Evolutionary conservation across 2,329 filamentous ascomycete genomes (phyloP).

Genomic region (Alternaria sp.): DNA sequence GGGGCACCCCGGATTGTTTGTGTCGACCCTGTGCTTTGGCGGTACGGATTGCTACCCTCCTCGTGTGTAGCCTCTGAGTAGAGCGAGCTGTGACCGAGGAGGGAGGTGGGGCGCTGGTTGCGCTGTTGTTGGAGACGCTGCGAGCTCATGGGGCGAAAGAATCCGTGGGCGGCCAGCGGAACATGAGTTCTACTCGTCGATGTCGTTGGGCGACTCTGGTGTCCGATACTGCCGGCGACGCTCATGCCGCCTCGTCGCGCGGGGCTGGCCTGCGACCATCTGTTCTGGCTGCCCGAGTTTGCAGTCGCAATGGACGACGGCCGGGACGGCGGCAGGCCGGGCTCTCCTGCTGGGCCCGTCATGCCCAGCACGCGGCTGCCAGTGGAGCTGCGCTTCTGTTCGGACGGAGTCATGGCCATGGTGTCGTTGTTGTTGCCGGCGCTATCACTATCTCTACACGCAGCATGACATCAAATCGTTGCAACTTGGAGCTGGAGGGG

Average conservation of each 20-base stretch:
- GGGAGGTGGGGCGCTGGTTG: slow-evolving; percentile 62
- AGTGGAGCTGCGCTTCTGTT: slow-evolving; percentile 45
- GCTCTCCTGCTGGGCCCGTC: slow-evolving; percentile 59
- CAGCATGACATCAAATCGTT: slow-evolving; percentile 45
- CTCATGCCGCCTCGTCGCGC: slow-evolving; percentile 62
- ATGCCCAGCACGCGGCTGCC: slow-evolving; percentile 49
- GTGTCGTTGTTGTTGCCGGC: slow-evolving; percentile 34
- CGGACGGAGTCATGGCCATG: slow-evolving; percentile 45
- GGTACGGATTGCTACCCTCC: slow-evolving; percentile 44
- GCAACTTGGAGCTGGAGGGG: slow-evolving; percentile 2
- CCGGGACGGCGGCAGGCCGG: slow-evolving; percentile 59
- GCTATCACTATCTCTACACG: slow-evolving; percentile 28
- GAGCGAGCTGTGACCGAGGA: slow-evolving; percentile 46
- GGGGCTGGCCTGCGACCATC: slow-evolving; percentile 64
- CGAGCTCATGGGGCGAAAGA: slow-evolving; percentile 97
- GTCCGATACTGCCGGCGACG: slow-evolving; percentile 56
- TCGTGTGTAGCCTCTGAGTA: slow-evolving; percentile 45
- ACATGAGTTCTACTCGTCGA: slow-evolving; percentile 85
- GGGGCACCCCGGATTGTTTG: slow-evolving; percentile 41
- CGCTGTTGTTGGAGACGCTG: slow-evolving; percentile 92
- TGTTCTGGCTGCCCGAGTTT: slow-evolving; percentile 52
- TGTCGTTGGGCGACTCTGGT: slow-evolving; percentile 64
- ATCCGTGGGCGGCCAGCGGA: slow-evolving; percentile 87
- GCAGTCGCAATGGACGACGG: slow-evolving; percentile 55
- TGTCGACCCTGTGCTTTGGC: slow-evolving; percentile 51